Base-by-base conservation (phyloP, 345 rosid genomes). In the Draba incana region DNA sequence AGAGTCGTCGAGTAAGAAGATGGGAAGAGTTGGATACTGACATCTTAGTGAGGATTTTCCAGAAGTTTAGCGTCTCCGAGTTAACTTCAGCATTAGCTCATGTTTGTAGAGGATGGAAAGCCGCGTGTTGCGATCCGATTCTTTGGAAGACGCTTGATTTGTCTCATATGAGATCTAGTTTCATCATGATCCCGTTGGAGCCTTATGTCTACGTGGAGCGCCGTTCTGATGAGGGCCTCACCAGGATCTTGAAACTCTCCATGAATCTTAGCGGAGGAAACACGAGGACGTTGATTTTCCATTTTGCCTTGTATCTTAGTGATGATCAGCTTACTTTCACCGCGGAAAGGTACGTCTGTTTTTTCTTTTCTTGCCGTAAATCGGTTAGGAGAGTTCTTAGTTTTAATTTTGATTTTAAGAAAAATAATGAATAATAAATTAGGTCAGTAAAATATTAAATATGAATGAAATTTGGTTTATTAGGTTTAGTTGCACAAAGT, bases 11-110 rank as follows among this genome's bases (percentile, higher is more conserved):
- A 12, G 43, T 39, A 28, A 81, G 85, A 78, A 86, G 85, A 81
- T 89, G 97, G 98, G 97, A 89, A 80, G 89, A 92, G 63, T 25
- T 89, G 76, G 85, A 88, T 66, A 81, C 66, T 24, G 96, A 92
- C 75, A 74, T 81, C 1, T 81, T 92, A 81, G 92, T 86, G 67
- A 81, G 70, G 73, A 88, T 90, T 37, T 85, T 90, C 65, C 82
- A 75, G 81, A 80, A 78, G 16, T 83, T 88, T 5, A 76, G 80
- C 54, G 80, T 90, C 66, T 77, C 70, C 30, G 77, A 88, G 75
- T 68, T 86, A 13, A 85, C 80, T 55, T 81, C 88, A 4, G 88
- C 92, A 42, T 66, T 92, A 62, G 92, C 87, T 76, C 88, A 71
- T 56, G 96, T 92, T 52, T 88, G 98, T 79, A 79, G 92, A 6